Conservation (phyloP, 768 basidiomycete species). For the Suillus luteus region DNA sequence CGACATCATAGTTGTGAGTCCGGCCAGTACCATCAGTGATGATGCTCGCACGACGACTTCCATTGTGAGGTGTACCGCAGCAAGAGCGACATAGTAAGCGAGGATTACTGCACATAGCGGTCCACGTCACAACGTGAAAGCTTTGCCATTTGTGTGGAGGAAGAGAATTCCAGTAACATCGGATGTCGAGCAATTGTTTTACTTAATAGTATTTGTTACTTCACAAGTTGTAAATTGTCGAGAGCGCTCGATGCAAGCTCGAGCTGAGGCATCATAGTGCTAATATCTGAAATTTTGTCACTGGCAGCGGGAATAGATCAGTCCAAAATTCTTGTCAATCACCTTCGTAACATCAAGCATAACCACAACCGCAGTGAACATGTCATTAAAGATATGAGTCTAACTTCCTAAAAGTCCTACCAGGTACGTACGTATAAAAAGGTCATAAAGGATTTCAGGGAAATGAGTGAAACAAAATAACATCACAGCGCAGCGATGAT, state of each 20-base stretch:
- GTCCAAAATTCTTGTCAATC: no score
- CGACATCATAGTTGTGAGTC: not conserved
- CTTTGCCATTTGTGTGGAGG: not conserved
- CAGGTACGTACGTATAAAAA: constrained; percentile 12
- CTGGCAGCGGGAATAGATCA: no score
- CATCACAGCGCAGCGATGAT: constrained; percentile 8
- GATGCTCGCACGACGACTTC: not conserved
- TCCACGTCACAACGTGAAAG: not conserved
- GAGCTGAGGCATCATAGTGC: no score
- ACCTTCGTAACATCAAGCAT: no score
- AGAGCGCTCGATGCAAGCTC: no score
- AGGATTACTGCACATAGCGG: not conserved
- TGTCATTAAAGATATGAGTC: constrained; percentile 14
- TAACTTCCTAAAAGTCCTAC: constrained; percentile 13
- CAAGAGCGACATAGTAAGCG: not conserved
- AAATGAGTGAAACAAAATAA: constrained; percentile 8
- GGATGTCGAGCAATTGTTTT: no score
- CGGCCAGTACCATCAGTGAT: not conserved
- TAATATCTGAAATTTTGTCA: no score
- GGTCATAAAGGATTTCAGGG: constrained; percentile 10
- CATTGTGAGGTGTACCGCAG: not conserved
- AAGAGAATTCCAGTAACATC: not conserved
- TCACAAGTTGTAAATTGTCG: no score
- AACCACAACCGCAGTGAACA: not conserved
- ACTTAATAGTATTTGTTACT: no score